Evolutionary conservation across 495 filamentous ascomycete genomes (phyloP).

Genomic region (Recurvomyces mirabilis): DNA sequence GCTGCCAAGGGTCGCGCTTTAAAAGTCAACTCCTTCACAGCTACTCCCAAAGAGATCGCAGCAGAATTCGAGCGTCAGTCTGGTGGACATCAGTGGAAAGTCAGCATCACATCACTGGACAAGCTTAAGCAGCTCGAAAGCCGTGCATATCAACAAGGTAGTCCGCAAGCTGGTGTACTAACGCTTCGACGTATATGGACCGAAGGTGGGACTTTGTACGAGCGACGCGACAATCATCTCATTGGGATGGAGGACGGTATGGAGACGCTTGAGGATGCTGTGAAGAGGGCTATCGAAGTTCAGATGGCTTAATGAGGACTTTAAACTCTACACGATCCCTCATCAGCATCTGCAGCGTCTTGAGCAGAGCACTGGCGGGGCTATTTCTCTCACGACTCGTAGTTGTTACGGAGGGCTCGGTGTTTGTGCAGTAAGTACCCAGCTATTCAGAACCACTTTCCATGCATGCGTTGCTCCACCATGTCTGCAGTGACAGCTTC

Average conservation of each 20-base stretch:
- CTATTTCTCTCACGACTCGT: too few species aligned
- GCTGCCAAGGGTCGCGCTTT: constrained; percentile 44
- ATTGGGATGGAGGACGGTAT: constrained; percentile 30
- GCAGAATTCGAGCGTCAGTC: constrained; percentile 57
- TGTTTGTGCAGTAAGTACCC: too few species aligned
- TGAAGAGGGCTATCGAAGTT: constrained; percentile 9
- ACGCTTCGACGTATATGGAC: constrained; percentile 61
- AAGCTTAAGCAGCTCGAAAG: constrained; percentile 43
- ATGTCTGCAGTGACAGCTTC: too few species aligned
- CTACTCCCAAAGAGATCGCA: constrained; percentile 49
- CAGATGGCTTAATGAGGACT: background rate
- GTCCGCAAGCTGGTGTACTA: constrained; percentile 41
- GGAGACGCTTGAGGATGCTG: constrained; percentile 7
- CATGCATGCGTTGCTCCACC: too few species aligned
- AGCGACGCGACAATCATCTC: constrained; percentile 50
- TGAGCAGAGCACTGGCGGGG: too few species aligned
- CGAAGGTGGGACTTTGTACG: constrained; percentile 59
- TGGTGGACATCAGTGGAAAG: constrained; percentile 39
- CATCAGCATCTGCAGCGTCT: too few species aligned
- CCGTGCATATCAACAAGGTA: constrained; percentile 36
- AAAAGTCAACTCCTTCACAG: constrained; percentile 60
- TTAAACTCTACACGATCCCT: background rate
- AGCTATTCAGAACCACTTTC: too few species aligned
- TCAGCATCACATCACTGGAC: constrained; percentile 42
- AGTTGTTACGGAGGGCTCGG: too few species aligned